phyloP scores from a whole-genome alignment of 208 protist genomes.

The Wallacemonas rigidus region DNA sequence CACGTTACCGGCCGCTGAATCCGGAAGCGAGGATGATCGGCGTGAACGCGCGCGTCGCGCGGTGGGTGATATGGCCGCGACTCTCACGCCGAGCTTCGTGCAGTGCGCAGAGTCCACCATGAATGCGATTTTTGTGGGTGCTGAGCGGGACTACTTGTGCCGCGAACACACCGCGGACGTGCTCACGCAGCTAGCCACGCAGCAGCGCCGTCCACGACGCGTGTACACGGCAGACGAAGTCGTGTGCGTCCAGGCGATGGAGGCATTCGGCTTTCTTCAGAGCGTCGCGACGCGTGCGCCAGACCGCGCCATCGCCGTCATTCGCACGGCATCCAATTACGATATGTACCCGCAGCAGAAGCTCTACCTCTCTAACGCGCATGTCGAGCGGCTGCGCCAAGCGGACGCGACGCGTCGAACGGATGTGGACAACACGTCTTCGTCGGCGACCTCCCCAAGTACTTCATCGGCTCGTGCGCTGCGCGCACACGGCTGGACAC shows the following conservation, averaged over 20 bases:
- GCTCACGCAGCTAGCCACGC: slow-evolving; percentile 20
- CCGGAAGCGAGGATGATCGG: not conserved
- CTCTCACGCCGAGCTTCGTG: slow-evolving; percentile 34
- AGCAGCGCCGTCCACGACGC: not conserved
- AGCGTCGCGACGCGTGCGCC: slow-evolving; percentile 21
- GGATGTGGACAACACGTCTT: not conserved
- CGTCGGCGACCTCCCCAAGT: not conserved
- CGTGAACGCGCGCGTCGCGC: not conserved
- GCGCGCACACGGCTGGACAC: not conserved
- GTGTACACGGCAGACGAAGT: slow-evolving; percentile 37
- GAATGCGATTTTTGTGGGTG: slow-evolving; percentile 51
- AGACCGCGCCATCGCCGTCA: slow-evolving; percentile 41
- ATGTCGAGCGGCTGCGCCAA: slow-evolving; percentile 4
- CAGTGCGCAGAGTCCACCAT: slow-evolving; percentile 53
- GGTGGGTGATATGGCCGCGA: slow-evolving; percentile 1
- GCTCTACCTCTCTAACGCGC: slow-evolving; percentile 25
- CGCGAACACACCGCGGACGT: slow-evolving; percentile 53
- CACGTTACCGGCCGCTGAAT: not conserved
- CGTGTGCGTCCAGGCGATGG: slow-evolving; percentile 68
- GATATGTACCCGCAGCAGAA: slow-evolving; percentile 61
- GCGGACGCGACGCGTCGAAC: not conserved
- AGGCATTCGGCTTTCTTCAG: slow-evolving; percentile 51
- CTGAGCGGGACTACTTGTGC: slow-evolving; percentile 58
- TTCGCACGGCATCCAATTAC: slow-evolving; percentile 58
- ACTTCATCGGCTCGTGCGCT: too few species aligned